Percentiles rank a stretch among this genome's conserved stretches.
Evolutionary conservation across 805 yeast species (phyloP).

Genomic region (Myxozyma geophila): DNA sequence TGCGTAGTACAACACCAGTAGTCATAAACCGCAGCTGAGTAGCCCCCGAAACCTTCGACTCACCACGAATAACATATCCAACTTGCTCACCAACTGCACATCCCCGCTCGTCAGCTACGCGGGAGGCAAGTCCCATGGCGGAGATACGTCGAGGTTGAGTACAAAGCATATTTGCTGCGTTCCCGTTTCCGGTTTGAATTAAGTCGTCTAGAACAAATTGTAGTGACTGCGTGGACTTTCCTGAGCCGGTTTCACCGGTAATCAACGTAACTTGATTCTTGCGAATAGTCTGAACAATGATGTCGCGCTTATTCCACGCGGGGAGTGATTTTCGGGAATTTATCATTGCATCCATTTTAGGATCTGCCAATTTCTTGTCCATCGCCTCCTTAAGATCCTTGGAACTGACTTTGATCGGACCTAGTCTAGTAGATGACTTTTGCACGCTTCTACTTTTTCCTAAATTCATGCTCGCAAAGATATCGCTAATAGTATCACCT

Average conservation of each 20-base stretch:
- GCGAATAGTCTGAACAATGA: constrained; percentile 61
- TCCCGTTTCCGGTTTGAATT: constrained; percentile 47
- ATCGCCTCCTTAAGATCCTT: constrained; percentile 47
- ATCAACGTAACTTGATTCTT: constrained; percentile 69
- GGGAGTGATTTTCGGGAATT: constrained; percentile 65
- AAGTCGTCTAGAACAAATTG: constrained; percentile 82
- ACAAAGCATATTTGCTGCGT: constrained; percentile 68
- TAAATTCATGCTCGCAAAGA: constrained; percentile 25
- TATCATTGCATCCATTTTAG: constrained; percentile 50
- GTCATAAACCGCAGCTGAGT: constrained; percentile 89
- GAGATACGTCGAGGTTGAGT: constrained; percentile 97
- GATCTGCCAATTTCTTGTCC: constrained; percentile 42
- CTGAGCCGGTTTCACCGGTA: constrained; percentile 98
- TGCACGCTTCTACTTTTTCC: constrained; percentile 3
- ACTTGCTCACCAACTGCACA: constrained; percentile 70
- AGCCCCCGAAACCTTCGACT: constrained; percentile 60
- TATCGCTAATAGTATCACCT: constrained; percentile 35
- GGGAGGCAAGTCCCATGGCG: constrained; percentile 90
- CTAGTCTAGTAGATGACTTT: constrained; percentile 4
- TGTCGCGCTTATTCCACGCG: constrained; percentile 74
- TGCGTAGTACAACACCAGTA: constrained; percentile 86
- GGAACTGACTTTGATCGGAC: constrained; percentile 27
- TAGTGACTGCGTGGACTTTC: constrained; percentile 92
- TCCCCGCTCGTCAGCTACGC: constrained; percentile 84
- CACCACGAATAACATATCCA: constrained; percentile 92